phyloP scores from a whole-genome alignment of 2,329 filamentous ascomycete genomes.

The Apiospora pterosperma region DNA sequence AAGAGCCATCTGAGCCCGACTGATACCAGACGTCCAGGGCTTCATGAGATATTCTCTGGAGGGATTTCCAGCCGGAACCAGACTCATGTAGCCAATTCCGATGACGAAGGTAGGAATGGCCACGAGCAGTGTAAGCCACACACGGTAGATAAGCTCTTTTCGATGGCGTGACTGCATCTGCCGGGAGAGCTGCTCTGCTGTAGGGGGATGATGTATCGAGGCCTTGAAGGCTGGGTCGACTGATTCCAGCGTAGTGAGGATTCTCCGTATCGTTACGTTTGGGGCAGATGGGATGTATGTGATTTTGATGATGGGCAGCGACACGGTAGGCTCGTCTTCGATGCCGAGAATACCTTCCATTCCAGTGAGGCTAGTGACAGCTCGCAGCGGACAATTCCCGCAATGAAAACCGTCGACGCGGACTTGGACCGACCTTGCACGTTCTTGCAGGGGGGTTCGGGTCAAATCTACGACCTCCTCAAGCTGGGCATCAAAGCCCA shows the following conservation, averaged over 20 bases:
- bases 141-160: slow-evolving; percentile 64
- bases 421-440: slow-evolving; percentile 58
- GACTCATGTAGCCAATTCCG: slow-evolving; percentile 87
- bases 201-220: slow-evolving; percentile 74
- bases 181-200: slow-evolving; percentile 76
- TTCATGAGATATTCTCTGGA: slow-evolving; percentile 65
- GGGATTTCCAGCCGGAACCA: slow-evolving; percentile 59
- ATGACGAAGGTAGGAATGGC: slow-evolving; percentile 83
- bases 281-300: slow-evolving; percentile 68
- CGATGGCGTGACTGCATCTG: slow-evolving; percentile 70
- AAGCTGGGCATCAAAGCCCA: slow-evolving; percentile 64
- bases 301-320: slow-evolving; percentile 66
- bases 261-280: slow-evolving; percentile 69
- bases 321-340: slow-evolving; percentile 50
- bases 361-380: slow-evolving; percentile 50
- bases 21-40: slow-evolving; percentile 69
- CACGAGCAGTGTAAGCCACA: slow-evolving; percentile 63
- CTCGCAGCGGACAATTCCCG: slow-evolving; percentile 62
- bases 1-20: slow-evolving; percentile 73
- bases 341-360: slow-evolving; percentile 52
- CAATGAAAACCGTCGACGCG: slow-evolving; percentile 72
- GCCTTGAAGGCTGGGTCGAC: slow-evolving; percentile 64
- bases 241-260: slow-evolving; percentile 64
- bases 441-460: slow-evolving; percentile 20
- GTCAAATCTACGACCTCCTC: slow-evolving; percentile 35